These are phyloP conservation scores for Citrullus mucosospermus DNA, from an alignment of 306 rosid genomes.

Conservation along the genomic window DNA sequence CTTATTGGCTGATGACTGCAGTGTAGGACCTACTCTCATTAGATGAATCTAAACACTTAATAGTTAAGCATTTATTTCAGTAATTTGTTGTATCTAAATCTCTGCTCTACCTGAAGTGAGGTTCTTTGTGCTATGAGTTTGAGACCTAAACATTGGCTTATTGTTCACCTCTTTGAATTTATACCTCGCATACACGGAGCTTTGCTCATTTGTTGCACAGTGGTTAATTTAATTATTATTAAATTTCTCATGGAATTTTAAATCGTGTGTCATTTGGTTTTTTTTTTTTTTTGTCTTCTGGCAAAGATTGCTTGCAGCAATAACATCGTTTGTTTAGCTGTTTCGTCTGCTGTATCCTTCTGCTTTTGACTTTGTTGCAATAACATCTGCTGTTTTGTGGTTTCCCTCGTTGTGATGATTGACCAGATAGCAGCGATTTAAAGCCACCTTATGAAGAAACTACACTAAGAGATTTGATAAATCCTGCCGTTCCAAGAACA, in stretches of 20 bases:
- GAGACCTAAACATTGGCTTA: not conserved
- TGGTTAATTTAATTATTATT: not conserved
- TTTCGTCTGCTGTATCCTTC: not conserved
- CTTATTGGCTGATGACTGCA: not conserved
- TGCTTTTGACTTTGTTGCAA: conserved; percentile 10
- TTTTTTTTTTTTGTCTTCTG: not conserved
- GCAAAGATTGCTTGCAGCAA: not conserved
- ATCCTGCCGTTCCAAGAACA: conserved; percentile 17
- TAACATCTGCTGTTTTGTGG: conserved; percentile 14
- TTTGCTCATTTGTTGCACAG: not conserved
- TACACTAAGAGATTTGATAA: conserved; percentile 14
- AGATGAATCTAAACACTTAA: not conserved
- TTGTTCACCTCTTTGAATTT: not conserved
- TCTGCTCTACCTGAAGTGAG: not conserved
- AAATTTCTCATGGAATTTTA: not conserved
- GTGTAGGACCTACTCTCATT: not conserved
- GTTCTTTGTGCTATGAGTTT: not conserved
- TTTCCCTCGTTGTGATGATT: conserved; percentile 22
- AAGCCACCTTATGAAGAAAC: conserved; percentile 18
- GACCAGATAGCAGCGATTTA: conserved; percentile 35
- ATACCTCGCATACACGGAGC: not conserved
- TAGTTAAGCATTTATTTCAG: not conserved
- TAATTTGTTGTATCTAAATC: not conserved
- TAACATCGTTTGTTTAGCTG: not conserved
- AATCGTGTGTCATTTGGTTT: not conserved